Conservation (phyloP, 345 rosid genomes). For the Euphorbia pulcherrima region DNA sequence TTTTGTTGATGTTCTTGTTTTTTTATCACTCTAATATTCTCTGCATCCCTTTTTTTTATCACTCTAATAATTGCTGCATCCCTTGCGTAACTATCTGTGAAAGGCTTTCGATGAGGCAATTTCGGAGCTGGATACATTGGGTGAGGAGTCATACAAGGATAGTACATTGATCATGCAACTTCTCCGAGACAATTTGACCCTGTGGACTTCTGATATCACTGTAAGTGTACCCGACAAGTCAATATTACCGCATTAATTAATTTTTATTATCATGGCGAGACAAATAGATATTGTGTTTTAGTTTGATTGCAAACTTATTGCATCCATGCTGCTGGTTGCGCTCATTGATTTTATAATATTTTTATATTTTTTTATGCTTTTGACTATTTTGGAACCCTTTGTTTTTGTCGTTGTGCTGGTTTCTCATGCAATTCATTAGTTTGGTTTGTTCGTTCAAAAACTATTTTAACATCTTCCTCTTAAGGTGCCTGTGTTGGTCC, state of each 20-base stretch:
- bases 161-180: constrained; percentile 98
- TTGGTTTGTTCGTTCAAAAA: background rate
- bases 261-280: background rate
- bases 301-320: background rate
- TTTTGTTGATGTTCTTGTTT: background rate
- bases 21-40: background rate
- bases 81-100: constrained; percentile 1
- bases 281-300: background rate
- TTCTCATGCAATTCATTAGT: background rate
- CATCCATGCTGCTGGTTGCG: background rate
- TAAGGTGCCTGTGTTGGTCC: background rate
- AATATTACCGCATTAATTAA: too few species aligned
- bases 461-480: background rate
- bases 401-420: background rate
- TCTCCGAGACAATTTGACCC: constrained; percentile 90
- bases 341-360: too few species aligned
- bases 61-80: background rate
- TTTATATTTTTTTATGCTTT: too few species aligned
- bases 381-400: too few species aligned
- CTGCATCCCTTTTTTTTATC: background rate
- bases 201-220: constrained; percentile 94
- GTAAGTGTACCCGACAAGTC: constrained; percentile 24
- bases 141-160: constrained; percentile 99
- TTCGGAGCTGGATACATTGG: constrained; percentile 89
- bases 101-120: constrained; percentile 99